Evolutionary conservation across 306 rosid genomes (phyloP), one percentile per base, ranked within the genome.

Genomic region (Pyrus betulifolia): DNA sequence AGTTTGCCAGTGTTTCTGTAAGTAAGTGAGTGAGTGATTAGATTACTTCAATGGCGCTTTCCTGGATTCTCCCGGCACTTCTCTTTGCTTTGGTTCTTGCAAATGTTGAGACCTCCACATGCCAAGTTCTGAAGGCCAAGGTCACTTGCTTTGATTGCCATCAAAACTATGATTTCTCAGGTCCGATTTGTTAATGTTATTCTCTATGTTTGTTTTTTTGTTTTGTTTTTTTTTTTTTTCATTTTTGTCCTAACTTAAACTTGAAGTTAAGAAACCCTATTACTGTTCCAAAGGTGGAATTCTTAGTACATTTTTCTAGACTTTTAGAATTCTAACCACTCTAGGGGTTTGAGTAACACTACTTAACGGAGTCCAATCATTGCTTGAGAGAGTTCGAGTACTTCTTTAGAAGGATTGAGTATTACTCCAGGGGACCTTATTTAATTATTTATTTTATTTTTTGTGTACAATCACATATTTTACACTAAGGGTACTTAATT

Each of bases 141-240:
- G 81, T 92, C 79, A 70, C 94, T 73, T 91, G 97, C 91, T 86
- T 74, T 11, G 95, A 94, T 63, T 94, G 97, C 85, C 28, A 80
- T 22, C 70, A 66, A 9, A 55, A 76, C 22, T 60, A 78, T 65
- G 89, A 83, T 72, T 81, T 92, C 81, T 85, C 97, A 70, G 98
- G 98, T 89, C 58, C 74, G n/a, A 4, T 8, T 58, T 5, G 13
- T 18, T 52, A 61, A 8, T 28, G 3, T 27, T 25, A 12, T 18
- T 62, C 38, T 14, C 4, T 49, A 28, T 30, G 31, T 27, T 8
- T 19, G 22, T 19, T 33, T 18, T 55, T 3, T 18, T 57, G 30
- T 33, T 18, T 55, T 0, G 27, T 25, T 7, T 5, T 72, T 15
- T 25, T 35, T 6, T 35, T 35, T 6, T 1, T 5, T 7, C 15